Evolutionary conservation across 2,329 filamentous ascomycete genomes (phyloP).

Genomic region (Stachybotrys echinatus): DNA sequence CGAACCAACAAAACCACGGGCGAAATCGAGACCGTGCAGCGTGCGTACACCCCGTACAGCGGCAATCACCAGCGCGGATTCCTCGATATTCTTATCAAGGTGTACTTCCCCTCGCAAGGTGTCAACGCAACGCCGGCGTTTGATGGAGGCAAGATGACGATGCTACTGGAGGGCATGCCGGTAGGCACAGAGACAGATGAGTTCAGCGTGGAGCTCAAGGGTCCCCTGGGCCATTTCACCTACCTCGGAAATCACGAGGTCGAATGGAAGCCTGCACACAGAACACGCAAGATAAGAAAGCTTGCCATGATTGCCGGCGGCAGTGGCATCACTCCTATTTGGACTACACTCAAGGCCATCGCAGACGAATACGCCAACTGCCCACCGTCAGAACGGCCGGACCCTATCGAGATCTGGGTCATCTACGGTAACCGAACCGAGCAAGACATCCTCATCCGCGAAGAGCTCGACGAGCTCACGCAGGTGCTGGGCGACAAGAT

Average conservation of each 20-base stretch:
- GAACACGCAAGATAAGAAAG: constrained; percentile 50
- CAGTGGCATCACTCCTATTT: constrained; percentile 89
- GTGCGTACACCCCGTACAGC: constrained; percentile 83
- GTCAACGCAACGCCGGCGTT: constrained; percentile 40
- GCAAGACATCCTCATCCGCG: constrained; percentile 76
- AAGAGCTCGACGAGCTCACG: constrained; percentile 64
- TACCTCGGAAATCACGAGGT: constrained; percentile 67
- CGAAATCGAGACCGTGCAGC: constrained; percentile 70
- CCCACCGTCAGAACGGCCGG: constrained; percentile 40
- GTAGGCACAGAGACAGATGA: constrained; percentile 37
- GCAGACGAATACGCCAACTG: constrained; percentile 2
- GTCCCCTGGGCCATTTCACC: constrained; percentile 79
- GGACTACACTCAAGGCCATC: constrained; percentile 73
- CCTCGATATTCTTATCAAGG: constrained; percentile 74
- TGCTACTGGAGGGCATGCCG: constrained; percentile 67
- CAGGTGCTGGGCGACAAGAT: constrained; percentile 31
- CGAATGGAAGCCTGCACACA: constrained; percentile 44
- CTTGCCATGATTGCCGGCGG: constrained; percentile 88
- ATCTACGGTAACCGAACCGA: constrained; percentile 73
- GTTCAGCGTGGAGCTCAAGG: constrained; percentile 77
- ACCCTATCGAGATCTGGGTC: constrained; percentile 64
- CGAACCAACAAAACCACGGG: constrained; percentile 55
- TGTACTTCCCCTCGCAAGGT: constrained; percentile 51
- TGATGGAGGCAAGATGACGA: constrained; percentile 75
- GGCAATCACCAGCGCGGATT: constrained; percentile 53